Evolutionary conservation across 768 basidiomycete species (phyloP).

Genomic region (Hypholoma fasciculare): DNA sequence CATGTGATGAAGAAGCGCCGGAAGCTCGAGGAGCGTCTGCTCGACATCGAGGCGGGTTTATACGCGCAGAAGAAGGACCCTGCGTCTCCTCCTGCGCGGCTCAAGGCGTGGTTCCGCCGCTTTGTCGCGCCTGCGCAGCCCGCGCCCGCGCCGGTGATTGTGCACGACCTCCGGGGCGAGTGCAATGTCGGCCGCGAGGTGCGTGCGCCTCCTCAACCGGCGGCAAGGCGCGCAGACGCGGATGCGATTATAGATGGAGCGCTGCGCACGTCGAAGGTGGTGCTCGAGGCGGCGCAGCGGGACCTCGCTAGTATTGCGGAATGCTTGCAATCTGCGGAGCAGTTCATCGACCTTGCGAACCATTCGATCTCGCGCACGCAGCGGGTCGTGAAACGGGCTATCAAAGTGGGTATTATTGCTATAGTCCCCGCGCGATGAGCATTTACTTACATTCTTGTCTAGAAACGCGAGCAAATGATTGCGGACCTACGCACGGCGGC

Average conservation of each 20-base stretch:
- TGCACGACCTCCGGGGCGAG: conserved; percentile 35
- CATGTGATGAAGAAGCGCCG: conserved; percentile 43
- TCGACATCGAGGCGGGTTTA: conserved; percentile 24
- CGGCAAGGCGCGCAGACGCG: conserved; percentile 19
- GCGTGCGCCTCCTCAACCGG: not conserved
- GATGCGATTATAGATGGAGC: conserved; percentile 40
- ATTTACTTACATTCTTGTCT: conserved; percentile 5
- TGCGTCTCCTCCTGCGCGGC: conserved; percentile 41
- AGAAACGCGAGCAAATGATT: conserved; percentile 55
- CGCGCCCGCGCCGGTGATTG: conserved; percentile 36
- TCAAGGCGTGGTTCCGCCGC: conserved; percentile 67
- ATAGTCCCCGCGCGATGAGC: not conserved
- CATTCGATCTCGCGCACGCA: conserved; percentile 61
- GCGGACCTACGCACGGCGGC: conserved; percentile 37
- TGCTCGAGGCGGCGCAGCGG: conserved; percentile 52
- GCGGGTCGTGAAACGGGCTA: conserved; percentile 51
- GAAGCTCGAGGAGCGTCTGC: conserved; percentile 34
- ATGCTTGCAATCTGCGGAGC: conserved; percentile 55
- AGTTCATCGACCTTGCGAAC: conserved; percentile 52
- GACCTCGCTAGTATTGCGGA: conserved; percentile 60
- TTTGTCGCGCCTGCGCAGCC: conserved; percentile 44
- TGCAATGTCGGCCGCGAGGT: conserved; percentile 42
- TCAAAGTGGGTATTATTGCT: conserved; percentile 43
- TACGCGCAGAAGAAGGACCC: conserved; percentile 24
- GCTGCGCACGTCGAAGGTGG: conserved; percentile 43